A percentile compares a stretch with the other conserved stretches of the same genome.
phyloP scores from a whole-genome alignment of 441 rosid genomes.

The Hypseocharis bilobata region DNA sequence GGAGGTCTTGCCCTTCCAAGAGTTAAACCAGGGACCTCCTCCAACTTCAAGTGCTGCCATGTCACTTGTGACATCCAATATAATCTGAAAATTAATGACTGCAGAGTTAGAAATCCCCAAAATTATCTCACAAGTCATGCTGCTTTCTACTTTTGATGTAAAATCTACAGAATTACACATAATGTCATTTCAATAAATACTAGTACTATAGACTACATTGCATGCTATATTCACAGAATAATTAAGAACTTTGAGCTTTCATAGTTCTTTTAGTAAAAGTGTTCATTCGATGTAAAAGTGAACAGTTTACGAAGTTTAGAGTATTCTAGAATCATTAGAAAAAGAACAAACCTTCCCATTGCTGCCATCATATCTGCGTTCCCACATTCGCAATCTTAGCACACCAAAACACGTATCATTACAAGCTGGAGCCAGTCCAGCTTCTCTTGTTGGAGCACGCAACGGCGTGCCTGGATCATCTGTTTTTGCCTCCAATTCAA shows the following conservation, averaged over 20 bases:
- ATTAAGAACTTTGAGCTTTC: too few species aligned
- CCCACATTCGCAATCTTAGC: conserved; percentile 75
- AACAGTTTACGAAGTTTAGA: neutral
- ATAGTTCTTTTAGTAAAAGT: too few species aligned
- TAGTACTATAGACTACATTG: too few species aligned
- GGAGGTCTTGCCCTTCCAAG: conserved; percentile 68
- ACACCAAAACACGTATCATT: conserved; percentile 70
- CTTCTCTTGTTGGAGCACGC: conserved; percentile 79
- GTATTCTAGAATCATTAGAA: neutral
- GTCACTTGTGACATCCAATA: conserved; percentile 63
- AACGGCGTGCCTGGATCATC: conserved; percentile 63
- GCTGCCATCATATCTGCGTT: conserved; percentile 53
- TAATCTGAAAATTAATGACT: conserved; percentile 36
- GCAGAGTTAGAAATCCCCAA: neutral
- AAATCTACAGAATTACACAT: too few species aligned
- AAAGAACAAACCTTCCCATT: conserved; percentile 64
- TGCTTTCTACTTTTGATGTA: neutral
- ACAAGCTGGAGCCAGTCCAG: conserved; percentile 80
- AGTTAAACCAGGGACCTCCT: conserved; percentile 90
- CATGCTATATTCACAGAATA: too few species aligned
- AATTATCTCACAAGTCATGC: neutral
- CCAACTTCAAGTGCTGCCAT: conserved; percentile 87
- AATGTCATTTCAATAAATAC: too few species aligned
- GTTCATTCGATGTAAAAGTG: too few species aligned
- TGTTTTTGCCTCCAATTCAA: conserved; percentile 69